Conservation (phyloP, 768 basidiomycete genomes). For the Lactifluus rugatus region DNA sequence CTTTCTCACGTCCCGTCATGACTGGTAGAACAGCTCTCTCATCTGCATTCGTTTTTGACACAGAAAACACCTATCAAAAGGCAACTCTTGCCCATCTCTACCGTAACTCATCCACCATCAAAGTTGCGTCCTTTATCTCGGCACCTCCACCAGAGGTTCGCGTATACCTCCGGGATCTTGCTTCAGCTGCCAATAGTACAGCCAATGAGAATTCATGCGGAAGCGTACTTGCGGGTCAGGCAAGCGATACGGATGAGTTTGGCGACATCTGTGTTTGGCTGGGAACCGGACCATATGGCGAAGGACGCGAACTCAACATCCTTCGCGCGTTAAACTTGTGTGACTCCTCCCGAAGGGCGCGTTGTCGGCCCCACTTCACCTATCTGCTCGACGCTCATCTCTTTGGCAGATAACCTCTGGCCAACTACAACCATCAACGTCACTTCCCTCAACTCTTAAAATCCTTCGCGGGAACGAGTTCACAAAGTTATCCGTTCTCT, state of each 20-base stretch:
- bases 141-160: slow-evolving; percentile 10
- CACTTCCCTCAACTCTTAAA: slow-evolving; percentile 12
- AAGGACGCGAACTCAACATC: slow-evolving; percentile 25
- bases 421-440: slow-evolving; percentile 12
- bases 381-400: neutral
- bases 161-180: slow-evolving; percentile 25
- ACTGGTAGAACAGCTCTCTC: slow-evolving; percentile 2
- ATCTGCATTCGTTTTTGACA: slow-evolving; percentile 10
- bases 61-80: slow-evolving; percentile 13
- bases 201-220: slow-evolving; percentile 36
- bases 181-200: slow-evolving; percentile 30
- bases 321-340: slow-evolving; percentile 25
- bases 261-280: slow-evolving; percentile 47
- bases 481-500: slow-evolving; percentile 12
- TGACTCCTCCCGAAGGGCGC: slow-evolving; percentile 9
- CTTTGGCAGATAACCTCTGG: slow-evolving; percentile 10
- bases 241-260: slow-evolving; percentile 50
- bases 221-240: slow-evolving; percentile 44
- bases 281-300: slow-evolving; percentile 32
- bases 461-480: slow-evolving; percentile 8
- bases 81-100: slow-evolving; percentile 15
- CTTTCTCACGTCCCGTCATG: neutral
- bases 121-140: slow-evolving; percentile 13
- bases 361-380: slow-evolving; percentile 3
- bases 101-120: slow-evolving; percentile 16